Evolutionary conservation across 768 basidiomycete species (phyloP), one percentile per base, ranked within the genome.

Genomic region (Hydnomerulius pinastri): DNA sequence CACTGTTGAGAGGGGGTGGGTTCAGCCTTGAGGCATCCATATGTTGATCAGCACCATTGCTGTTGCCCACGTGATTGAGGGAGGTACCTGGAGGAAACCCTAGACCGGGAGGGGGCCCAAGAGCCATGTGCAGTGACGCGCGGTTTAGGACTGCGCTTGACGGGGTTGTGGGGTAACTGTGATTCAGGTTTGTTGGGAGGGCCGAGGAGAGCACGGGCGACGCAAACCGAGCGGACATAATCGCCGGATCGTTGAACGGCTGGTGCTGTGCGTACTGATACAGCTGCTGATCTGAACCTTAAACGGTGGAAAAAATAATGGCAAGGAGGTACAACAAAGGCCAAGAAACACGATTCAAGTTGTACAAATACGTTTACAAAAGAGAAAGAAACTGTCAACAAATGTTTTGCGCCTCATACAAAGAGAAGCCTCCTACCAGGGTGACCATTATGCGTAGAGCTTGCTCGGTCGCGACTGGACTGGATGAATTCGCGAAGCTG

Each of bases 401-500:
- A 56, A 60, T 48, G 57, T 49, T 50, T 51, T 33, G 47, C 50
- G 53, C 43, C 51, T 77, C 62, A 75, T 57, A 73, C 71, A 60
- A 70, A 67, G 54, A 74, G 67, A 69, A 73, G 64, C 54, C 63
- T 75, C 79, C 68, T 79, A 81, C 80, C 80, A 72, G 73, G 62
- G 54, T 73, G 56, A 43, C 54, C 61, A 44, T 59, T 68, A 46
- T 64, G 66, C 48, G 66, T 65, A 42, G 61, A 54, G 40, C 59
- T 69, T 18, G 75, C 77, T 43, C 80, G 79, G 40, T 85, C 83
- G 46, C 83, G 80, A 62, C 85, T 89, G 21, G 79, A 78, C 62
- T 82, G 82, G 47, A 90, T 87, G 49, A 91, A 80, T 55, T 88
- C 86, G 51, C 88, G 78, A 54, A 91, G 75, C 62, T 89, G 85